Evolutionary conservation across 495 filamentous ascomycete species (phyloP), one percentile per base, ranked within the genome.

Genomic region (Xylaria venustula): DNA sequence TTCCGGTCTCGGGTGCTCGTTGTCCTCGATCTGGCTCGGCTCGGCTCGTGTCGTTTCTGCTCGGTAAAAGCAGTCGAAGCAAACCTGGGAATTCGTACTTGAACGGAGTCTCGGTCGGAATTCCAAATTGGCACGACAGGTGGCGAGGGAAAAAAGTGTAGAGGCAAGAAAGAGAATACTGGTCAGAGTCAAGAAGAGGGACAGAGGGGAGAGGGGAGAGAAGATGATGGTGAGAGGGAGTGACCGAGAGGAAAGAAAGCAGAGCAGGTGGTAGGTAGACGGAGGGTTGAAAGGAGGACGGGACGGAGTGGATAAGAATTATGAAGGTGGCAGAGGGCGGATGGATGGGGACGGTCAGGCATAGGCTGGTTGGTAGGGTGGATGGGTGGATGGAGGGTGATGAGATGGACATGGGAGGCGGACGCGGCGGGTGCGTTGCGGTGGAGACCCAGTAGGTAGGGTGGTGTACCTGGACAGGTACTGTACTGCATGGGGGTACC

Each of bases 81-180:
- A 53, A 58, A 53, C 32, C 60, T 57, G 62, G 59, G 57, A 58
- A 51, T 52, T 37, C 42, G 2, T 65, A 68, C 55, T 53, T 42
- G 62, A 59, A 52, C 48, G 26, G 14, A 15, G 57, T 15, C 25
- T 45, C 46, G 44, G 64, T 54, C 58, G 61, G 69, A 57, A 64
- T 67, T 62, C 48, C 61, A 45, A 64, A 61, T 63, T 61, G 51
- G 54, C 61, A 62, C 53, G 52, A 55, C 54, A 66, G 64, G 57
- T 50, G 61, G 64, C 53, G 58, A 66, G 65, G 60, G 60, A 62
- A 62, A 47, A 62, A 61, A 63, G 51, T 60, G 51, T 57, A 51
- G 56, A 60, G 62, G 66, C 67, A 42, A 42, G 56, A 45, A 44
- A 32, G 30, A 51, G 17, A 37, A 37, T 37, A 15, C 19, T 59